A percentile compares a stretch with the other conserved stretches of the same genome.
Evolutionary conservation across 768 basidiomycete genomes (phyloP).

Genomic region (Leccinellum luteum): DNA sequence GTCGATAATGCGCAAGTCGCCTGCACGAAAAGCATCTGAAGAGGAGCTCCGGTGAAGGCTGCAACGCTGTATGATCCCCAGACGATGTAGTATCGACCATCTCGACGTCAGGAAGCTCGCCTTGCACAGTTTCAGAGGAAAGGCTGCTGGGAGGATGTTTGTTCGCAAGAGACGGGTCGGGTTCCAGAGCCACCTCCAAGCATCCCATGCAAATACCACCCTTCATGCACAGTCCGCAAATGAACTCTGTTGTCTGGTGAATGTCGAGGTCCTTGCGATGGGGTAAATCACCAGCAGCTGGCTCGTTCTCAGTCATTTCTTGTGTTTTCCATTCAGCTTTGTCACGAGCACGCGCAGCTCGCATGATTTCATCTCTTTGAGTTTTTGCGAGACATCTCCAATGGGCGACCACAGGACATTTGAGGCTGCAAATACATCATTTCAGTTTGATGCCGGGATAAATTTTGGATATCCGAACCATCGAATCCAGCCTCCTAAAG

Average conservation of each 20-base stretch:
- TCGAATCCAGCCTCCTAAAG: conserved; percentile 79
- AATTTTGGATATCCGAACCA: conserved; percentile 51
- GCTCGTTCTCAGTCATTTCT: conserved; percentile 21
- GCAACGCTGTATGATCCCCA: conserved; percentile 17
- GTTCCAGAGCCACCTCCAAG: conserved; percentile 51
- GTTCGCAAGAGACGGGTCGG: conserved; percentile 35
- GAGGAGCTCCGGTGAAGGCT: conserved; percentile 45
- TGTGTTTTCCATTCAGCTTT: conserved; percentile 36
- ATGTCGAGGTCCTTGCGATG: conserved; percentile 47
- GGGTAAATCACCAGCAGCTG: conserved; percentile 31
- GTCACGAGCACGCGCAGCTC: conserved; percentile 58
- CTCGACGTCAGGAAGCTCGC: conserved; percentile 28
- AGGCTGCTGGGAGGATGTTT: conserved; percentile 10
- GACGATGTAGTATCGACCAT: conserved; percentile 32
- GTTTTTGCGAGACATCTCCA: conserved; percentile 68
- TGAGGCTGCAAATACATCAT: conserved; percentile 47
- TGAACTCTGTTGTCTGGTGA: conserved; percentile 71
- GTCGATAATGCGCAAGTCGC: conserved; percentile 77
- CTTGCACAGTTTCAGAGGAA: conserved; percentile 8
- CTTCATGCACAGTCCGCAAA: conserved; percentile 72
- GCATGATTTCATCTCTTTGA: conserved; percentile 72
- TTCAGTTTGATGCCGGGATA: conserved; percentile 10
- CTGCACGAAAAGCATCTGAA: conserved; percentile 86
- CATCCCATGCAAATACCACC: conserved; percentile 81
- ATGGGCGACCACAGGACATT: conserved; percentile 74